Base-by-base conservation (phyloP, 768 basidiomycete species). In the Leccinum boreale region DNA sequence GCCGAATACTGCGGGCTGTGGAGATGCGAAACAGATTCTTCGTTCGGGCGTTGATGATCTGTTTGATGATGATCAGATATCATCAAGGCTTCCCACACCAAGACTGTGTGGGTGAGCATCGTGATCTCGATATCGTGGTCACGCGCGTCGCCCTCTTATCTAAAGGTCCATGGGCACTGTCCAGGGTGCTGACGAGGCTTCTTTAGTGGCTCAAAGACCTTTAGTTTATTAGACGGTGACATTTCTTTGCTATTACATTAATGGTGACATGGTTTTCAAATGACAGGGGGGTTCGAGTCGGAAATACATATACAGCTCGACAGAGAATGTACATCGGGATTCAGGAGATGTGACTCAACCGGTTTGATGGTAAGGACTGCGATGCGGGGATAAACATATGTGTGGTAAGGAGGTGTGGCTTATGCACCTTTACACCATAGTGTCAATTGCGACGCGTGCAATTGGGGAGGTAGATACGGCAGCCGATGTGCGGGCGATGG, bases 401-500 rank as follows among this genome's bases (percentile, higher is more conserved):
- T 24, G 42, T 28, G 59, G 15, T 11, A 53, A n/a, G 5, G 19
- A 39, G 21, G 24, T 3, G 45, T 50, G n/a, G 21, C 17, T 10
- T 21, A 53, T 58, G 44, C 35, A 67, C 69, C 44, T 66, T 49
- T 53, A 70, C 65, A 70, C 59, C 29, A 60, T 26, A 28, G 50
- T 58, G 48, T 36, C 15, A 17, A 54, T 58, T 33, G 33, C 26
- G 44, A 62, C 7, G 15, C 46, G 61, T 19, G 48, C 12, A 55
- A 75, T 71, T 39, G 78, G 86, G 61, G 82, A 87, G 58, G 72
- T 75, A 60, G 82, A 84, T 28, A 85, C 82, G 12, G 86, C 92
- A 58, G 79, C 81, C 9, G 91, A 93, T 56, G 90, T 90, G 64
- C 90, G 85, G 14, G 93, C 93, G 65, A 95, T 94, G 55, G 86